Base-by-base conservation (phyloP, 139 green algal species). In the Nannochloris sp. region DNA sequence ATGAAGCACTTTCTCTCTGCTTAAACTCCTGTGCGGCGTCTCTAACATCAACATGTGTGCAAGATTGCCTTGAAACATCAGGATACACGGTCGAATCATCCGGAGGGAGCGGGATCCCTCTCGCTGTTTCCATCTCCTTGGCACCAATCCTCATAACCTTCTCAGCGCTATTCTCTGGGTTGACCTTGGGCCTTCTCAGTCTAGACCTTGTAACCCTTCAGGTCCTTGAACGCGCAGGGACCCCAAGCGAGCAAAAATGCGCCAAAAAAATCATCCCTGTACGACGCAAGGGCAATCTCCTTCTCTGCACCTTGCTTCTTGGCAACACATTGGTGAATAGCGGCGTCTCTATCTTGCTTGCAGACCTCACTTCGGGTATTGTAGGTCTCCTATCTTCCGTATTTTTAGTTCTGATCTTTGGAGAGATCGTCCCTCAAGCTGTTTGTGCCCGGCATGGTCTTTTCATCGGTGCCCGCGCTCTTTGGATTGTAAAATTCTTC, bases 401-500 rank as follows among this genome's bases (percentile, higher is more conserved):
- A 0, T 70, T 73, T 8, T 67, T 65, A 27, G 74, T 85, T 3
- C 70, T 85, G 5, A 25, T 85, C 30, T 85, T 92, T 35, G 85
- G 85, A 45, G 74, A 81, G 36, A 78, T 81, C 42, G 68, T 71
- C 7, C 74, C 74, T 7, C 65, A 72, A 34, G 83, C 88, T 9
- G 60, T 94, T 1, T 97, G 91, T 70, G 88, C 80, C 3, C 71
- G 87, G 12, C 72, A 92, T 64, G 90, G 87, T 25, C 82, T 96
- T 6, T 65, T 65, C 13, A 84, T 97, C 8, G 91, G 91, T 4
- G 85, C 84, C 6, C 80, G 88, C 65, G 83, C 70, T 3, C 72
- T 85, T 10, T 90, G 78, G 70, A 72, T 94, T 33, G 87, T 95
- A 29, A 78, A 72, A 1, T 38, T 60, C 3, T 81, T 96, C 48